Evolutionary conservation across 306 rosid species (phyloP).

Genomic region (Prunus padus): DNA sequence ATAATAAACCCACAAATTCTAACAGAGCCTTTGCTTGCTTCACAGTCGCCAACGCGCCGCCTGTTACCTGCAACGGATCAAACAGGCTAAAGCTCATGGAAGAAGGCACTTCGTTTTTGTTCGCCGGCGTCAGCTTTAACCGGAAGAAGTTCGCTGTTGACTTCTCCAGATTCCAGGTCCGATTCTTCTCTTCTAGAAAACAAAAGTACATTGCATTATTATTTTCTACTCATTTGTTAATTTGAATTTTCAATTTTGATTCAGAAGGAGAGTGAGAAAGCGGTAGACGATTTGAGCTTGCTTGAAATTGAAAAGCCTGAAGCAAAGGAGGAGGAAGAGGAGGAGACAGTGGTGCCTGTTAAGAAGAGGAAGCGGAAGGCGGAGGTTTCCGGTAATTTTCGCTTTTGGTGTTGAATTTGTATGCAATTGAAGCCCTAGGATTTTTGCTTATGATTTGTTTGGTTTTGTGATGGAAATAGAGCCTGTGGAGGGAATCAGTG

Average conservation of each 20-base stretch:
- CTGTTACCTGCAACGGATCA: neutral
- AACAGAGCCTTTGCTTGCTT: neutral
- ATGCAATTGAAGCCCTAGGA: neutral
- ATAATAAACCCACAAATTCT: neutral
- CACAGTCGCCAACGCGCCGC: slow-evolving; percentile 13
- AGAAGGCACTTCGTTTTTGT: slow-evolving; percentile 65
- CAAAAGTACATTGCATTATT: neutral
- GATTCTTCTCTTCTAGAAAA: neutral
- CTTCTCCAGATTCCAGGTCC: slow-evolving; percentile 72
- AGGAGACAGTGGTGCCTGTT: slow-evolving; percentile 21
- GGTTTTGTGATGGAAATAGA: slow-evolving; percentile 29
- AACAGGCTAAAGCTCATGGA: slow-evolving; percentile 38
- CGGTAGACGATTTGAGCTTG: slow-evolving; percentile 31
- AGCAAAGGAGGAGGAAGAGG: slow-evolving; percentile 46
- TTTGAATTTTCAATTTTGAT: neutral
- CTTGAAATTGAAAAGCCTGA: slow-evolving; percentile 33
- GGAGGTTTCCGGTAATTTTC: slow-evolving; percentile 44
- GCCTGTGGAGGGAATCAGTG: slow-evolving; percentile 66
- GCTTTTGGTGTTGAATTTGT: neutral
- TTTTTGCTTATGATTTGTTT: slow-evolving; percentile 16
- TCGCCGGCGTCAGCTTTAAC: slow-evolving; percentile 74
- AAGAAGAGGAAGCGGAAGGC: slow-evolving; percentile 84
- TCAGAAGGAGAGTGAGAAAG: slow-evolving; percentile 38
- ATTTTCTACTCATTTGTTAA: neutral
- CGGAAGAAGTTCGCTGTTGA: slow-evolving; percentile 67